phyloP scores from a whole-genome alignment of 202 grass and related monocot species.

The Saccharum hybrid region DNA sequence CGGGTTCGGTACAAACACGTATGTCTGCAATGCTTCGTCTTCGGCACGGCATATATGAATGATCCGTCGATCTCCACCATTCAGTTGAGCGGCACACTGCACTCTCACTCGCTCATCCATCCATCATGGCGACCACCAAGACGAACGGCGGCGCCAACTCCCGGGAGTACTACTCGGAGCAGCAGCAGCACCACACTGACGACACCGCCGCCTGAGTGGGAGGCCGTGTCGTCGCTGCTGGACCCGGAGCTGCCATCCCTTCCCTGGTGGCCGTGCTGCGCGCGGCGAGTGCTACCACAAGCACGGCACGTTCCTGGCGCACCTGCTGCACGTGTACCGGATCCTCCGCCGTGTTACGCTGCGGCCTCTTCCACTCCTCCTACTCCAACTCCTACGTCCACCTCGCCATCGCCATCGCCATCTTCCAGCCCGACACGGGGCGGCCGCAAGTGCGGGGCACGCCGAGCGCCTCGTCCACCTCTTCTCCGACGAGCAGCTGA shows the following conservation, averaged over 20 bases:
- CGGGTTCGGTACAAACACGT: no score
- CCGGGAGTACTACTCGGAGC: background rate
- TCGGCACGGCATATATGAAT: no score
- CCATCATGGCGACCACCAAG: no score
- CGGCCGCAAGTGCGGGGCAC: slow-evolving; percentile 35
- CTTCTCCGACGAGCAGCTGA: slow-evolving; percentile 59
- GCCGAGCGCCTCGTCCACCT: slow-evolving; percentile 85
- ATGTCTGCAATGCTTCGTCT: no score
- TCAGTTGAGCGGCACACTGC: no score
- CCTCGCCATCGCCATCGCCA: slow-evolving; percentile 52
- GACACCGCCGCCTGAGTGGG: background rate
- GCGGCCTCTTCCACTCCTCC: slow-evolving; percentile 84
- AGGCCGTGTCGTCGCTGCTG: slow-evolving; percentile 22
- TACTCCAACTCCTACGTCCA: slow-evolving; percentile 97
- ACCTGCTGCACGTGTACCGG: slow-evolving; percentile 67
- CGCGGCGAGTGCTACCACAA: slow-evolving; percentile 91
- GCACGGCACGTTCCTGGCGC: slow-evolving; percentile 88
- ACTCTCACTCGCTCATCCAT: no score
- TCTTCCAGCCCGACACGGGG: slow-evolving; percentile 65
- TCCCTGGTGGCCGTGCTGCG: slow-evolving; percentile 53
- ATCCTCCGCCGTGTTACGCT: slow-evolving; percentile 45
- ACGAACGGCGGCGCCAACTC: no score
- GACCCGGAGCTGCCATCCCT: slow-evolving; percentile 42
- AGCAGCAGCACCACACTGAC: no score
- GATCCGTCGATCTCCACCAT: no score